Base-by-base conservation (phyloP, 2,329 filamentous ascomycete genomes). In the Akanthomyces lecanii region DNA sequence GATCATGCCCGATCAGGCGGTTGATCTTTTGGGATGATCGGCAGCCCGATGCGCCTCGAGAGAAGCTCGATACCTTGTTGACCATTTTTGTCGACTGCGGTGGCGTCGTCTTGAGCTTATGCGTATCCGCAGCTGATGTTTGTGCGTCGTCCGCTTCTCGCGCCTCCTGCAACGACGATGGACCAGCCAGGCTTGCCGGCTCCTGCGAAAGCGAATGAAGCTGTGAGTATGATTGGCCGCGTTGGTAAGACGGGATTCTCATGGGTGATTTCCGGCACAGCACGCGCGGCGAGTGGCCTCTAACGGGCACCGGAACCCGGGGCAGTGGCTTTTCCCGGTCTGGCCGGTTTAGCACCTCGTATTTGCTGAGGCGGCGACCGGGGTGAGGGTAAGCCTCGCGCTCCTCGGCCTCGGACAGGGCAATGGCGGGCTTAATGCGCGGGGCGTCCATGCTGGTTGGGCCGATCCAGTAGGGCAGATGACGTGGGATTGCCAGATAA, bases 1-100 rank as follows among this genome's bases (percentile, higher is more conserved):
- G 51, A 47, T 77, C 75, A 33, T 75, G 70, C 1, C 78, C 79
- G 5, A 71, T 80, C 16, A 81, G 71, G 66, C 79, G 76, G 40
- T 73, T 71, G 48, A 79, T 71, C 69, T 81, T 81, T 50, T 71
- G 69, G 0, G 73, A 72, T 0, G 77, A 75, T 1, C 71, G 69
- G 11, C 66, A 67, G 23, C 68, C 66, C 25, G 67, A 64, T 12
- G 67, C 62, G 30, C 68, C 63, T 3, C 61, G 55, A 3, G 57
- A 51, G 12, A 64, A 45, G 36, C 51, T 56, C 44, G 57, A 45
- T 4, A 51, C 33, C 44, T 44, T 56, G 38, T 28, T 36, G 11
- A 51, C n/a, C 36, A 33, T 51, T n/a, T 23, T 18, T 38, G 38
- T 42, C 36, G 44, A 23, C 44, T 36, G 33, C 16, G 62, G 38